These are phyloP conservation scores for Tirmania nivea DNA, from an alignment of 495 filamentous ascomycete species.

Conservation along the genomic window DNA sequence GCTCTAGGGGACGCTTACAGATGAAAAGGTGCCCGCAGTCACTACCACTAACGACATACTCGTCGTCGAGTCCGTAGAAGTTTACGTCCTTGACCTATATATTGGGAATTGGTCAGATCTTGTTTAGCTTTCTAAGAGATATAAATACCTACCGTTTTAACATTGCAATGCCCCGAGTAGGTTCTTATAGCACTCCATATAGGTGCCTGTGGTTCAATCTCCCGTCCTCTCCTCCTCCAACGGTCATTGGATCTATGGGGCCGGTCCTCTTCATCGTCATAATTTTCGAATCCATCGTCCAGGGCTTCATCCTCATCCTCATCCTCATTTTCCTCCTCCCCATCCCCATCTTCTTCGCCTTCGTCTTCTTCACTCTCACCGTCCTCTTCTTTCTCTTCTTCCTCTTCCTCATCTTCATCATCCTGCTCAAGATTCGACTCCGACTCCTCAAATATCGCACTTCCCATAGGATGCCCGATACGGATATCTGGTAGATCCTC, in stretches of 20 bases:
- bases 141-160: neutral
- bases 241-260: constrained; percentile 21
- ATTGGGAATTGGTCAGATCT: no score
- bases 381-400: constrained; percentile 20
- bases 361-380: constrained; percentile 16
- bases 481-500: no score
- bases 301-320: constrained; percentile 18
- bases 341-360: constrained; percentile 19
- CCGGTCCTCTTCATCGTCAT: constrained; percentile 20
- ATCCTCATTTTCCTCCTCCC: constrained; percentile 17
- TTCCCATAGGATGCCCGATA: no score
- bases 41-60: constrained; percentile 52
- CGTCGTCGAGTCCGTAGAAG: constrained; percentile 48
- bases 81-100: constrained; percentile 45
- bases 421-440: constrained; percentile 9
- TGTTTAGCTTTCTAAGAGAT: no score
- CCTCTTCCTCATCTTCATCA: constrained; percentile 13
- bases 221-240: constrained; percentile 21
- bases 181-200: constrained; percentile 34
- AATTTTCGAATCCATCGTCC: constrained; percentile 12
- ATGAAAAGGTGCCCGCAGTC: constrained; percentile 53
- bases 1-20: constrained; percentile 20
- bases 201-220: constrained; percentile 33
- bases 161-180: constrained; percentile 40
- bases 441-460: no score